These are phyloP conservation scores for Phyllostachys edulis DNA, from an alignment of 176 grass and related monocot species.

Conservation along the genomic window DNA sequence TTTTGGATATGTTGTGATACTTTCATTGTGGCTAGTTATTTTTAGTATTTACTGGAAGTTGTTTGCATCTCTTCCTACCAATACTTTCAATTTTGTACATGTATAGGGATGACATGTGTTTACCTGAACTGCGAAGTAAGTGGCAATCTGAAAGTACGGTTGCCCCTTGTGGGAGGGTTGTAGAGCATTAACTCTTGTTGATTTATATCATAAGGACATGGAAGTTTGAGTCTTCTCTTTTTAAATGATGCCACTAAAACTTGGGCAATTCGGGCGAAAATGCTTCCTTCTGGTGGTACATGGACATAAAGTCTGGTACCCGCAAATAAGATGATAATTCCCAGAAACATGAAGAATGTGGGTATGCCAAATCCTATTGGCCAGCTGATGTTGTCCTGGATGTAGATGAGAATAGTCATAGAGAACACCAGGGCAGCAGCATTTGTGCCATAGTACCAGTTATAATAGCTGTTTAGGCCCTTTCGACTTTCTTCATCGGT, in stretches of 20 bases:
- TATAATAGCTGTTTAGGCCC: slow-evolving; percentile 52
- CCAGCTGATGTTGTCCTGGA: slow-evolving; percentile 68
- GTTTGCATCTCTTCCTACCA: background rate
- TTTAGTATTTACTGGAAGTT: background rate
- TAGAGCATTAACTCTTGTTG: slow-evolving; percentile 59
- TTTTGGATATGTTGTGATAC: slow-evolving; percentile 16
- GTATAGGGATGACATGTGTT: background rate
- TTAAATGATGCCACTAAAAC: slow-evolving; percentile 51
- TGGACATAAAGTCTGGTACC: slow-evolving; percentile 59
- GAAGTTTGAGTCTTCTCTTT: slow-evolving; percentile 58
- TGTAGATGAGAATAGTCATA: slow-evolving; percentile 50
- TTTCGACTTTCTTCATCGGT: slow-evolving; percentile 40
- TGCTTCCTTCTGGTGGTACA: slow-evolving; percentile 55
- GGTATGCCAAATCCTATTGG: slow-evolving; percentile 65
- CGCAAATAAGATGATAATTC: slow-evolving; percentile 48
- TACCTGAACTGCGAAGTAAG: slow-evolving; percentile 72
- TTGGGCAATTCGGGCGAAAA: slow-evolving; percentile 48
- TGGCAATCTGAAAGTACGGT: slow-evolving; percentile 46
- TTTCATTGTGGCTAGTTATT: background rate
- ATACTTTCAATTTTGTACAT: background rate
- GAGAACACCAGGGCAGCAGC: slow-evolving; percentile 49
- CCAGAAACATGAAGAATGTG: slow-evolving; percentile 43
- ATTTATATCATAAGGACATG: slow-evolving; percentile 42
- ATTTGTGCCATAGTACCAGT: slow-evolving; percentile 62
- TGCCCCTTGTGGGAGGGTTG: slow-evolving; percentile 30